Evolutionary conservation across 1,284 basidiomycete genomes (phyloP).

Genomic region (Boletus hoseneyae): DNA sequence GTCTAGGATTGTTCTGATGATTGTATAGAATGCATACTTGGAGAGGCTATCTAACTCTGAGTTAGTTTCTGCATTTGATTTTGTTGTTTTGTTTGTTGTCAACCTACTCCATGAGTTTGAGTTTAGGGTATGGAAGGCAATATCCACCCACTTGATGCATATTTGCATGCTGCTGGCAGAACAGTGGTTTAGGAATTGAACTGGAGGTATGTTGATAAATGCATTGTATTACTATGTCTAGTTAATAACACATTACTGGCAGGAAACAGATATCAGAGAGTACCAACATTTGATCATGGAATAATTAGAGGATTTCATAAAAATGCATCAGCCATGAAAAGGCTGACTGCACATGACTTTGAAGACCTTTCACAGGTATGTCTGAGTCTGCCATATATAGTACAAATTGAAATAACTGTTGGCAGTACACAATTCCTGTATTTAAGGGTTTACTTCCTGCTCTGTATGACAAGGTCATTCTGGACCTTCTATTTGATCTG

Average conservation of each 20-base stretch:
- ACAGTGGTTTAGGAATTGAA: background rate
- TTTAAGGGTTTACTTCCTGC: constrained; percentile 34
- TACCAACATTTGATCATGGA: background rate
- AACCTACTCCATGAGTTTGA: no score
- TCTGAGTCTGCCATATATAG: background rate
- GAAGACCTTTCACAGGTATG: background rate
- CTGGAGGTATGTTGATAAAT: background rate
- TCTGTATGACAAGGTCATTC: constrained; percentile 20
- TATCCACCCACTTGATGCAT: no score
- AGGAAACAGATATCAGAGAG: background rate
- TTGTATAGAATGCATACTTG: no score
- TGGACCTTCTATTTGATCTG: constrained; percentile 14
- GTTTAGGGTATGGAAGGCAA: no score
- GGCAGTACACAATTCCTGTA: constrained; percentile 34
- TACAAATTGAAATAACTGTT: no score
- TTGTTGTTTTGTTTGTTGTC: no score
- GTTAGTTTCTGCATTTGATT: no score
- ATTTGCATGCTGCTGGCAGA: background rate
- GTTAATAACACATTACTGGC: no score
- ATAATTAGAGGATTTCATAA: background rate
- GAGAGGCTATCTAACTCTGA: no score
- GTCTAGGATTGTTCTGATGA: no score
- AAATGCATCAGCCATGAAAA: background rate
- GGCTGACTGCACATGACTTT: background rate
- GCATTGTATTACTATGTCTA: no score